Evolutionary conservation across 108 stramenopile species (phyloP), one percentile per base, ranked within the genome.

Genomic region (Nitzschia sp.): DNA sequence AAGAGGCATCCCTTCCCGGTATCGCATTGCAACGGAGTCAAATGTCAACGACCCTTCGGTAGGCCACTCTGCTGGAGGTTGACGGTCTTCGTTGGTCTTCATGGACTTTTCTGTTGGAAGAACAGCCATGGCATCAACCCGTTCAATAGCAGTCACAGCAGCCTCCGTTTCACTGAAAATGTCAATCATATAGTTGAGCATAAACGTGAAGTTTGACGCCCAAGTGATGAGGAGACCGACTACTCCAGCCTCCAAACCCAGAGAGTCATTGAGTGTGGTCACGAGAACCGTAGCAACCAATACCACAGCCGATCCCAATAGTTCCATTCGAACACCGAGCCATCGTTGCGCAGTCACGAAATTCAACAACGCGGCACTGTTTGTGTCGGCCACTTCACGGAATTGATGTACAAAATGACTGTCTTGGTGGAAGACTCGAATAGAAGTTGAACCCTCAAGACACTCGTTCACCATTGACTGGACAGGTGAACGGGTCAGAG

Each of bases 321-420:
- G 40, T 55, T 94, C 93, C 56, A 94, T 87, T 20, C 96, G 74
- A 14, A 91, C 51, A 11, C 88, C 90, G 9, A 97, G 67, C 96
- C 96, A 97, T 52, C 88, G 63, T 21, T 89, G 92, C 19, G 85
- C 86, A 25, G 92, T 77, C 29, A 91, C 76, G 55, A 88, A 94
- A 60, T 89, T 89, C 65, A 94, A 57, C 73, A 91, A 71, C 26
- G 88, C 83, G 7, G 82, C 73, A 26, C 78, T 80, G 59, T 87
- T 91, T 10, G 65, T 68, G 52, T 94, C 82, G 11, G 72, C 65
- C 10, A 75, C 62, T 0, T 20, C 21, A 14, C 72, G 75, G 55
- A 91, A 94, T 10, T 63, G 61, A 26, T 66, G 57, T 8, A 82
- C 51, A 64, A 94, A 94, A 55, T 71, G 83, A 1, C n/a, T 15